A percentile compares a stretch with the other conserved stretches of the same genome.
Conservation (phyloP, 2,329 filamentous ascomycete species). For the Aspergillus awamori region DNA sequence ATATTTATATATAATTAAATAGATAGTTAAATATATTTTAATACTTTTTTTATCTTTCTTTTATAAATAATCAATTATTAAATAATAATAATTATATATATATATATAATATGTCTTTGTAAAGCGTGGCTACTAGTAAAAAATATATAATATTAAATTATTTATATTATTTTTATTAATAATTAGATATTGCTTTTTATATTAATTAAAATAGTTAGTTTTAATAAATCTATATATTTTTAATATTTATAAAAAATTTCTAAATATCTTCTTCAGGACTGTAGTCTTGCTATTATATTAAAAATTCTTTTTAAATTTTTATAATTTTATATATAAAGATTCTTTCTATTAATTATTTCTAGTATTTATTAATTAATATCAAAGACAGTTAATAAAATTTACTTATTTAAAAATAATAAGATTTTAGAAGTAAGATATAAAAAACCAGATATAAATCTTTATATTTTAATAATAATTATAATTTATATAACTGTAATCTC, state of each 20-base stretch:
- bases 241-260: neutral
- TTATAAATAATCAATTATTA: neutral
- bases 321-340: too few relatives aligned
- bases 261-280: neutral
- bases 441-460: neutral
- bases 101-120: too few relatives aligned
- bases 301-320: too few relatives aligned
- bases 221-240: neutral
- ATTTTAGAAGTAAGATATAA: neutral
- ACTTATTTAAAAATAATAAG: neutral
- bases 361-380: neutral
- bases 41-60: too few relatives aligned
- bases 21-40: too few relatives aligned
- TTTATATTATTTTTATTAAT: neutral
- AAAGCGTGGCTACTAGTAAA: neutral
- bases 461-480: neutral
- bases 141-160: neutral
- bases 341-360: neutral
- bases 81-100: neutral
- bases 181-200: neutral
- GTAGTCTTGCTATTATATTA: neutral
- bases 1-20: too few relatives aligned
- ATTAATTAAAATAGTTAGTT: neutral
- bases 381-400: neutral
- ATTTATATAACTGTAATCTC: neutral